Conservation (phyloP, 129 eudicot genomes). For the Heracleum sosnowskyi region DNA sequence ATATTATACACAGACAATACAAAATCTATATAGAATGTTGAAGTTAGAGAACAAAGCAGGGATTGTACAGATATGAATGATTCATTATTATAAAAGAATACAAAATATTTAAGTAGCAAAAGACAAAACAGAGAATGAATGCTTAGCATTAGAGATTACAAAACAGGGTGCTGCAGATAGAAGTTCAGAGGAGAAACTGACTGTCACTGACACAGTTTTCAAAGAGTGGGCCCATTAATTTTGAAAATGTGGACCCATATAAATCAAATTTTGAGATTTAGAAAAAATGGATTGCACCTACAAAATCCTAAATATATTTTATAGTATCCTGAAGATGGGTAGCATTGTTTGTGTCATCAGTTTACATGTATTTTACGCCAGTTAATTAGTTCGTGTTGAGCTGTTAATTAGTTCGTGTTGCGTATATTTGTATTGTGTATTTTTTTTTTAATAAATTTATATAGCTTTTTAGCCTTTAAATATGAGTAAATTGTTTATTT, state of each 20-base stretch:
- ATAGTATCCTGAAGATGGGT: too few relatives aligned
- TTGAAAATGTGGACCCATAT: background rate
- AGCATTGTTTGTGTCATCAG: too few relatives aligned
- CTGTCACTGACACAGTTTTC: constrained; percentile 54
- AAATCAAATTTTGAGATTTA: background rate
- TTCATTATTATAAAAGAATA: too few relatives aligned
- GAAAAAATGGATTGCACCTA: background rate
- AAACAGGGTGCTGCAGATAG: background rate
- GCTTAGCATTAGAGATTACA: constrained; percentile 9
- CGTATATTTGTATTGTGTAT: too few relatives aligned
- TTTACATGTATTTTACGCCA: too few relatives aligned
- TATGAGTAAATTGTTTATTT: too few relatives aligned
- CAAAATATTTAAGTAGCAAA: background rate
- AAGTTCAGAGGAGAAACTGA: constrained; percentile 46
- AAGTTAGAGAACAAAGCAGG: background rate
- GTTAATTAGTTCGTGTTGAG: too few relatives aligned
- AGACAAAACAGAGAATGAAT: background rate
- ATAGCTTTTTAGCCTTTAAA: too few relatives aligned
- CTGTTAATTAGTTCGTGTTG: too few relatives aligned
- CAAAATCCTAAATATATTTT: background rate
- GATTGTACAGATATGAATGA: background rate
- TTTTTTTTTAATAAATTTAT: too few relatives aligned
- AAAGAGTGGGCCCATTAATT: constrained; percentile 32
- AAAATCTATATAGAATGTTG: background rate
- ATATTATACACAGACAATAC: background rate